Conservation (phyloP, 371 early-diverging fungal species). For the Rhizomucor pusillus region DNA sequence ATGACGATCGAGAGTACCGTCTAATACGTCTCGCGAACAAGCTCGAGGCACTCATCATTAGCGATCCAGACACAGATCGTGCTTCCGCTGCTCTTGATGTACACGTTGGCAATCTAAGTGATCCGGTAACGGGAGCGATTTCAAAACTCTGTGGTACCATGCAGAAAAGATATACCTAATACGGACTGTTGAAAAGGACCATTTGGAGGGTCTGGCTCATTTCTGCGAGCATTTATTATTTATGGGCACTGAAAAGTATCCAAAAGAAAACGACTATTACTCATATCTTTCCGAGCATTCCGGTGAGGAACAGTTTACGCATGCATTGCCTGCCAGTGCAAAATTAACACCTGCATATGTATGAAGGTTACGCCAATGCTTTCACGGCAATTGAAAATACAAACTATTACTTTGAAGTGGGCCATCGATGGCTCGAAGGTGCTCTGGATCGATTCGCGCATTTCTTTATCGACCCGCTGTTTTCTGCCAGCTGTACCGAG, state of each 20-base stretch:
- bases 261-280: slow-evolving; percentile 89
- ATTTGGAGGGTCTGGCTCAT: slow-evolving; percentile 93
- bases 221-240: slow-evolving; percentile 98
- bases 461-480: slow-evolving; percentile 91
- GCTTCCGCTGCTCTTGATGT: slow-evolving; percentile 87
- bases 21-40: slow-evolving; percentile 72
- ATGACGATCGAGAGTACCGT: slow-evolving; percentile 77
- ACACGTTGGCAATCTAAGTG: slow-evolving; percentile 81
- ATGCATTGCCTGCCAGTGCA: not conserved
- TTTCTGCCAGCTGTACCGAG: slow-evolving; percentile 83
- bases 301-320: slow-evolving; percentile 43
- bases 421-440: slow-evolving; percentile 80
- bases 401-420: slow-evolving; percentile 95
- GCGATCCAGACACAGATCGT: slow-evolving; percentile 79
- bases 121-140: slow-evolving; percentile 44
- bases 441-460: slow-evolving; percentile 95
- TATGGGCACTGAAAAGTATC: slow-evolving; percentile 85
- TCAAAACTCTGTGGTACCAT: too few species aligned
- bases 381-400: slow-evolving; percentile 87
- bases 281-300: slow-evolving; percentile 83
- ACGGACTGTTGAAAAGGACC: slow-evolving; percentile 23
- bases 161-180: too few species aligned
- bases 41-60: slow-evolving; percentile 75
- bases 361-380: slow-evolving; percentile 80
- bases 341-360: too few species aligned